Percentiles rank a stretch among this genome's conserved stretches.
Evolutionary conservation across 257 asterid species (phyloP).

Genomic region (Solanum medicagineum): DNA sequence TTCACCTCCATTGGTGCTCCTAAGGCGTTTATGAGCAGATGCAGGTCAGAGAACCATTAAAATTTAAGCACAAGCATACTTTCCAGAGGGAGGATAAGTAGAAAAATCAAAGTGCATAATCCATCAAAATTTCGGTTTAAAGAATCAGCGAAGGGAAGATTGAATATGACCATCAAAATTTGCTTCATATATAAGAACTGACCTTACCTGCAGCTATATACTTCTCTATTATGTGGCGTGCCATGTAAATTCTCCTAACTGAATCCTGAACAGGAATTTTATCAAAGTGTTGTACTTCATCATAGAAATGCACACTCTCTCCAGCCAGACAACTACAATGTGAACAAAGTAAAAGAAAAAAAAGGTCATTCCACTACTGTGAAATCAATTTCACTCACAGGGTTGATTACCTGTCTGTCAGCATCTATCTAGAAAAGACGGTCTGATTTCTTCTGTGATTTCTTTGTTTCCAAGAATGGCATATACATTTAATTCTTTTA

Average conservation of each 20-base stretch:
- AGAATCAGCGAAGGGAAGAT: background rate
- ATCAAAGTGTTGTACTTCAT: slow-evolving; percentile 73
- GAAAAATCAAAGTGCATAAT: background rate
- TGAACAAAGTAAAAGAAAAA: background rate
- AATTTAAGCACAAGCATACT: background rate
- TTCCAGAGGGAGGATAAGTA: background rate
- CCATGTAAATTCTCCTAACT: slow-evolving; percentile 77
- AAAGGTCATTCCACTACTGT: background rate
- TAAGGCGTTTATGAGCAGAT: slow-evolving; percentile 4
- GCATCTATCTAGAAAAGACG: background rate
- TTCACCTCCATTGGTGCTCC: slow-evolving; percentile 83
- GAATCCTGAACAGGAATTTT: slow-evolving; percentile 52
- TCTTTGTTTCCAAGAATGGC: background rate
- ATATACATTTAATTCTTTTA: background rate
- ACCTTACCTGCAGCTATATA: slow-evolving; percentile 58
- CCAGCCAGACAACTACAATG: slow-evolving; percentile 72
- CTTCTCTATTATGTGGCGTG: slow-evolving; percentile 66
- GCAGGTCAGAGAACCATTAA: background rate
- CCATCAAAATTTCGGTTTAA: background rate
- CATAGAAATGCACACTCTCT: slow-evolving; percentile 73
- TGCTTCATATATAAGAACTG: background rate
- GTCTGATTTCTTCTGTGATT: background rate
- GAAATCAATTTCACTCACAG: background rate
- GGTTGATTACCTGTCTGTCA: background rate
- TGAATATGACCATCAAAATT: background rate